A percentile compares a stretch with the other conserved stretches of the same genome.
phyloP scores from a whole-genome alignment of 225 moss, liverwort and hornwort genomes.

The Bryoerythrophyllum caledonicum region DNA sequence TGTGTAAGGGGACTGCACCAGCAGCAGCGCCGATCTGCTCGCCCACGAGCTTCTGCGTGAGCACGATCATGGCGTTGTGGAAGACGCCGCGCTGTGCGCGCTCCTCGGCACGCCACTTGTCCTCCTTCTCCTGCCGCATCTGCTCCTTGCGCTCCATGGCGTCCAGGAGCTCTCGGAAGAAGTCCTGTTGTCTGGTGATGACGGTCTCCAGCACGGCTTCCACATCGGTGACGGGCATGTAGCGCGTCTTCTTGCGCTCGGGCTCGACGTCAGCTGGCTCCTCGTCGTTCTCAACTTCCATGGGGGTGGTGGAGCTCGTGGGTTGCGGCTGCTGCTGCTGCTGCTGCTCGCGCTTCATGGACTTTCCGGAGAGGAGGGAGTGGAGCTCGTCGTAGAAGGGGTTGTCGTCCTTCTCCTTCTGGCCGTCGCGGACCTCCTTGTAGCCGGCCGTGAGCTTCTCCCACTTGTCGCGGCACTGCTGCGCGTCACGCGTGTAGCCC shows the following conservation, averaged over 20 bases:
- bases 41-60: constrained; percentile 71
- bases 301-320: constrained; percentile 1
- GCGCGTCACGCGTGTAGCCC: constrained; percentile 80
- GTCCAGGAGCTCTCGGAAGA: constrained; percentile 69
- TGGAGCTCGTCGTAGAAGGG: constrained; percentile 91
- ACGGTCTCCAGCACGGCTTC: constrained; percentile 62
- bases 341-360: constrained; percentile 58
- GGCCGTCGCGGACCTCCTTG: constrained; percentile 88
- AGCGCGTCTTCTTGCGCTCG: constrained; percentile 53
- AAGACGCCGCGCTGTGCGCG: constrained; percentile 62
- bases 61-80: constrained; percentile 75
- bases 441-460: constrained; percentile 94
- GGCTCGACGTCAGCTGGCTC: constrained; percentile 33
- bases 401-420: constrained; percentile 83
- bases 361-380: constrained; percentile 81
- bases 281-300: constrained; percentile 42
- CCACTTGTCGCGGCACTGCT: constrained; percentile 96
- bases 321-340: constrained; percentile 8
- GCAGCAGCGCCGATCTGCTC: constrained; percentile 40
- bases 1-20: too few relatives aligned
- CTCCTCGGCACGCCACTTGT: constrained; percentile 80
- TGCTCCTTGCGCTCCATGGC: constrained; percentile 76
- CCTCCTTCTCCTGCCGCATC: constrained; percentile 75
- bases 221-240: constrained; percentile 48
- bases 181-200: constrained; percentile 58